Evolutionary conservation across 2,329 filamentous ascomycete species (phyloP), one percentile per base, ranked within the genome.

Genomic region (Cytospora piceae): DNA sequence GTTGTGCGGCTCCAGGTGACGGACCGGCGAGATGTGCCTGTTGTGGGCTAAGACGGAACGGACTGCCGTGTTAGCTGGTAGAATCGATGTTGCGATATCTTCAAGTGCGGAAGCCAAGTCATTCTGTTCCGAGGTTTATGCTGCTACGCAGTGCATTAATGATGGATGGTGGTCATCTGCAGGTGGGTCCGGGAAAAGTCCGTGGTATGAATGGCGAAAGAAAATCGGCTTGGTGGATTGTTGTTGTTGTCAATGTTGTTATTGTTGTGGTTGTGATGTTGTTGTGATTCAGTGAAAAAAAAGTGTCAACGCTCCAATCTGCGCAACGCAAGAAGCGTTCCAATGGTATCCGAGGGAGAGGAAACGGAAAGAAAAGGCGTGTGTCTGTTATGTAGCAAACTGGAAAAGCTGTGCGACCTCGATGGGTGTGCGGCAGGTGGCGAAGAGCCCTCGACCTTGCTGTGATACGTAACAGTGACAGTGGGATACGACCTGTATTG

Each of bases 51-150:
- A 32, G 52, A 65, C 22, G 34, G 51, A 63, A 55, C 63, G 53
- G 53, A 53, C 29, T 27, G 57, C 17, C 29, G 56, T n/a, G 42
- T 49, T 39, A 62, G 57, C 34, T 66, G 56, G n/a, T 55, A 55
- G n/a, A 37, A 37, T 57, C 51, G 56, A 14, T 57, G 27, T 34
- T 68, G 66, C 63, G 57, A 58, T 66, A 46, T 51, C 59, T 52
- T 63, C 63, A 53, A 56, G 22, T 55, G 34, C 57, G 59, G 54
- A 54, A 58, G 66, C 59, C 63, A 66, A 68, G 63, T 65, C 66
- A 68, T 68, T 60, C 66, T 68, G 66, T 62, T 66, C 59, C 51
- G 53, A 53, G 61, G 54, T 37, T 63, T 51, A 17, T 61, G 60
- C 46, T 49, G n/a, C n/a, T 42, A 42, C 39, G 20, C 39, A 42